A percentile compares a stretch with the other conserved stretches of the same genome.
Evolutionary conservation across 2,329 filamentous ascomycete species (phyloP).

Genomic region (Bipolaris sorokiniana): DNA sequence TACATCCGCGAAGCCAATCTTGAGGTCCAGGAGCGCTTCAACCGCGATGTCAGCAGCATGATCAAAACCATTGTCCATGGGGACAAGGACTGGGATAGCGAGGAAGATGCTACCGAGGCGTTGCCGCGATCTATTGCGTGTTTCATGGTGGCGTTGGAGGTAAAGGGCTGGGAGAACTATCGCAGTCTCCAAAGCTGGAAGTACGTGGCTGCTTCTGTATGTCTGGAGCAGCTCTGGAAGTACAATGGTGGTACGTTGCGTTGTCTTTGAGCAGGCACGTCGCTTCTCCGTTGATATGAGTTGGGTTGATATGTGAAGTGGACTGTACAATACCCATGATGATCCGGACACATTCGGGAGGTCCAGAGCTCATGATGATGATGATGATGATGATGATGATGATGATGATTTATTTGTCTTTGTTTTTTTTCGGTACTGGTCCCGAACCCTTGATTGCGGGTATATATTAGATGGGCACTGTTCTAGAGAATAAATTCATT

Average conservation of each 20-base stretch:
- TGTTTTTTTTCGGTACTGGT: no score
- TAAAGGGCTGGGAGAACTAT: slow-evolving; percentile 35
- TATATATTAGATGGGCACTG: no score
- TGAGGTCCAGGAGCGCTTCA: slow-evolving; percentile 50
- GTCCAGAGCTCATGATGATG: no score
- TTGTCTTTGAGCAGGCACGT: slow-evolving; percentile 16
- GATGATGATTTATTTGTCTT: no score
- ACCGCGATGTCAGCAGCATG: slow-evolving; percentile 52
- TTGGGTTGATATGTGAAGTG: no score
- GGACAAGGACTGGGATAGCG: slow-evolving; percentile 32
- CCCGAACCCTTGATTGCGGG: no score
- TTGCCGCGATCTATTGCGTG: slow-evolving; percentile 60
- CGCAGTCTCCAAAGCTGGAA: slow-evolving; percentile 56
- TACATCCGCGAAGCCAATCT: slow-evolving; percentile 37
- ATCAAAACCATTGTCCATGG: slow-evolving; percentile 54
- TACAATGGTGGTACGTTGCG: slow-evolving; percentile 20
- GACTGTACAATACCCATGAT: no score
- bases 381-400: no score
- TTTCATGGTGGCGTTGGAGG: slow-evolving; percentile 52
- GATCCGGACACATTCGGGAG: no score
- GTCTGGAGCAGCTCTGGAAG: slow-evolving; percentile 57
- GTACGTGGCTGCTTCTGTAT: slow-evolving; percentile 59
- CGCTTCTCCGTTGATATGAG: no score
- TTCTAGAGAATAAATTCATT: no score
- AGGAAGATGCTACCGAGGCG: slow-evolving; percentile 43